Percentiles rank a stretch among this genome's conserved stretches.
These are phyloP conservation scores for Solanum etuberosum DNA, from an alignment of 257 asterid species.

Conservation along the genomic window DNA sequence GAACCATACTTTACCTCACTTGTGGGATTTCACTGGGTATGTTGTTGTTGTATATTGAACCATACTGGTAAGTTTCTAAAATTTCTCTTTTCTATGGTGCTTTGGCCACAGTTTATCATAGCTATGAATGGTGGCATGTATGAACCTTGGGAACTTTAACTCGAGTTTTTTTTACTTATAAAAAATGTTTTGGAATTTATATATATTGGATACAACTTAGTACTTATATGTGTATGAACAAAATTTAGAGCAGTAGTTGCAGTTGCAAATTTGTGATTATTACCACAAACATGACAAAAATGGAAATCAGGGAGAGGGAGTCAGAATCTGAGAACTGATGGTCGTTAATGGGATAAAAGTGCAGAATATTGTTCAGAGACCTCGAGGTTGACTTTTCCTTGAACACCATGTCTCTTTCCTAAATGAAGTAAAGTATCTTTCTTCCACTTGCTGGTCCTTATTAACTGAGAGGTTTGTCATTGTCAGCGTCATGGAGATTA, in stretches of 20 bases:
- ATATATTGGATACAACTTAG: neutral
- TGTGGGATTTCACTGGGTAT: neutral
- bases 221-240: neutral
- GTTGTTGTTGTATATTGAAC: neutral
- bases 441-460: neutral
- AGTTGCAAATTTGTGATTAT: neutral
- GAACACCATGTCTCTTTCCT: neutral
- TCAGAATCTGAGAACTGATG: neutral
- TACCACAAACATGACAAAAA: neutral
- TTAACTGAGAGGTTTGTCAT: neutral
- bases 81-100: neutral
- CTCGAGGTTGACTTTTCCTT: neutral
- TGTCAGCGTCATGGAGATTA: neutral
- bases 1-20: neutral
- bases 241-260: neutral
- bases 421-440: neutral
- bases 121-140: neutral
- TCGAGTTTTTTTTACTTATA: neutral
- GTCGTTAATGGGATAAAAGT: neutral
- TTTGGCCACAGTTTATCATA: neutral
- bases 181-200: neutral
- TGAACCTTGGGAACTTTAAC: neutral
- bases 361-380: neutral
- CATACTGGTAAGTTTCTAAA: neutral
- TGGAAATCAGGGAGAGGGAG: neutral